phyloP scores from a whole-genome alignment of 208 protist genomes.

The Acanthamoeba healyi region DNA sequence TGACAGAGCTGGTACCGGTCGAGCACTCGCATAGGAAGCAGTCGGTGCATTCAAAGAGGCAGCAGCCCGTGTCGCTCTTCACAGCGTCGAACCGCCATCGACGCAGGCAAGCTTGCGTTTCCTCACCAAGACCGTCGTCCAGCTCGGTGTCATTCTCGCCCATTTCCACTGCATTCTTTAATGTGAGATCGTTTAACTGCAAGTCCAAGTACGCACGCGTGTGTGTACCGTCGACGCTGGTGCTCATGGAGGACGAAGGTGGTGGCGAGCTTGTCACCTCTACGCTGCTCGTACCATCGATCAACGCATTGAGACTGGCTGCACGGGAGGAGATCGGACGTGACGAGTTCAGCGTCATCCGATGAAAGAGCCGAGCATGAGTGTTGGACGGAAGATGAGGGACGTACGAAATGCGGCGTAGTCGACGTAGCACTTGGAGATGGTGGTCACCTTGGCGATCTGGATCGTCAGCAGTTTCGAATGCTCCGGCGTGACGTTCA shows the following conservation, averaged over 20 bases:
- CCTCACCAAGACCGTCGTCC: not conserved
- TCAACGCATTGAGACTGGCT: slow-evolving; percentile 28
- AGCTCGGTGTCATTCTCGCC: not conserved
- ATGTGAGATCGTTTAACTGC: too few species aligned
- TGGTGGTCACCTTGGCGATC: slow-evolving; percentile 36
- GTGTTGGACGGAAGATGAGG: not conserved
- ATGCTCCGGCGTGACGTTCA: slow-evolving; percentile 1
- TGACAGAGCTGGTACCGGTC: not conserved
- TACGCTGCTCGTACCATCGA: slow-evolving; percentile 40
- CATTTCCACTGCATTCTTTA: not conserved
- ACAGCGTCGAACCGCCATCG: not conserved
- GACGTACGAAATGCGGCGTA: slow-evolving; percentile 26
- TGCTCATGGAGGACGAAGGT: slow-evolving; percentile 31
- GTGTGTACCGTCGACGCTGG: not conserved
- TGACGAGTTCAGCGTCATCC: not conserved
- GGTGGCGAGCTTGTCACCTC: slow-evolving; percentile 39
- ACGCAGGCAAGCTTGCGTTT: not conserved
- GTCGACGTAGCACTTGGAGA: slow-evolving; percentile 55
- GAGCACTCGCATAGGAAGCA: slow-evolving; percentile 68
- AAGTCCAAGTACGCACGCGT: too few species aligned
- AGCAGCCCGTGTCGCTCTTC: slow-evolving; percentile 43
- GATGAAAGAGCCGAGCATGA: not conserved
- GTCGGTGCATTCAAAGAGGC: slow-evolving; percentile 19
- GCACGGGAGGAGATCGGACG: not conserved
- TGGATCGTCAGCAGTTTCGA: not conserved